Percentiles rank a stretch among this genome's conserved stretches.
These are phyloP conservation scores for Coemansia sp. DNA, from an alignment of 192 early-diverging fungal genomes.

Conservation along the genomic window DNA sequence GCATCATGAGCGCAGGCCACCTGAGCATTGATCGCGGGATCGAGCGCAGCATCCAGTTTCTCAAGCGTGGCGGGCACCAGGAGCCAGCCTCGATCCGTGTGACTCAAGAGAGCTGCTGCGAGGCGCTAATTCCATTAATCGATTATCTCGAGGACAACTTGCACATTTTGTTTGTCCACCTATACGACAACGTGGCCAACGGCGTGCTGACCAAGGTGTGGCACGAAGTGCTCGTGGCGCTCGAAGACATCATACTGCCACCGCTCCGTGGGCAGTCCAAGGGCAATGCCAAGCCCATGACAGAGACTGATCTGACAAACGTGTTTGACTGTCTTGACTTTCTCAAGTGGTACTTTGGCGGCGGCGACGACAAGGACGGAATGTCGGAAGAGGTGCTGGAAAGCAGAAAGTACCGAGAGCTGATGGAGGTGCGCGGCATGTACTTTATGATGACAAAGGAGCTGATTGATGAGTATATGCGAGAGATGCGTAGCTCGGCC, in stretches of 20 bases:
- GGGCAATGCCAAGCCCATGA: conserved; percentile 61
- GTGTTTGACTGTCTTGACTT: conserved; percentile 73
- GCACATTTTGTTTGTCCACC: conserved; percentile 62
- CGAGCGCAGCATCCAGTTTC: conserved; percentile 58
- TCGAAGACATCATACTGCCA: conserved; percentile 72
- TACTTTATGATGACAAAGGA: conserved; percentile 68
- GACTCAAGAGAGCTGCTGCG: conserved; percentile 61
- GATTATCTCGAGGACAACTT: conserved; percentile 78
- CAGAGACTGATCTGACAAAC: conserved; percentile 63
- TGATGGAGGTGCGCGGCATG: conserved; percentile 61
- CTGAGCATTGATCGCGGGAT: conserved; percentile 46
- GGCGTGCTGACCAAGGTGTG: conserved; percentile 68
- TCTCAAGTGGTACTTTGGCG: conserved; percentile 71
- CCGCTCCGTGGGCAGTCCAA: conserved; percentile 62
- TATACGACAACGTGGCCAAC: conserved; percentile 66
- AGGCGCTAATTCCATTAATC: conserved; percentile 65
- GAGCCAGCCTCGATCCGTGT: conserved; percentile 36
- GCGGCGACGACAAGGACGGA: conserved; percentile 67
- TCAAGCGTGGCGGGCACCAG: conserved; percentile 40
- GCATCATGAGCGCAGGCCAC: conserved; percentile 15
- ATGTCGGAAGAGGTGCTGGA: conserved; percentile 63
- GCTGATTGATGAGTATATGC: conserved; percentile 65
- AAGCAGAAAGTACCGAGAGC: conserved; percentile 64
- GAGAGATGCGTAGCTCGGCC: conserved; percentile 37
- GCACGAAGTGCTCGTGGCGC: conserved; percentile 65